phyloP scores from a whole-genome alignment of 1,139 yeast species.

The Yamadazyma siamensis region DNA sequence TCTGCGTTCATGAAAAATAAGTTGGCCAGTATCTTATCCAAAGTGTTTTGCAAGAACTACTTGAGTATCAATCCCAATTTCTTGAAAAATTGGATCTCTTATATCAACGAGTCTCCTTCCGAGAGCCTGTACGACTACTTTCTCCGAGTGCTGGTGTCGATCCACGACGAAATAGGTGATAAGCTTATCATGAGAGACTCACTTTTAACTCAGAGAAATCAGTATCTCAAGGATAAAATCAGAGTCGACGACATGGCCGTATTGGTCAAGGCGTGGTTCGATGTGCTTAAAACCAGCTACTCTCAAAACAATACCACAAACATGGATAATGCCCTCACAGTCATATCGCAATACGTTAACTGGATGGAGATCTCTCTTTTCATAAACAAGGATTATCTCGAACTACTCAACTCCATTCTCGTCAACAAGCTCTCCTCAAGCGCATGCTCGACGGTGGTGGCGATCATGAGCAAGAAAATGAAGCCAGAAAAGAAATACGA shows the following conservation, averaged over 20 bases:
- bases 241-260: conserved; percentile 70
- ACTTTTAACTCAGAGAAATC: conserved; percentile 61
- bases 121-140: conserved; percentile 70
- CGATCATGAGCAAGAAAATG: conserved; percentile 90
- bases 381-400: conserved; percentile 62
- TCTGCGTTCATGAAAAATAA: conserved; percentile 73
- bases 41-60: conserved; percentile 67
- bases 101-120: conserved; percentile 16
- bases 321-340: conserved; percentile 56
- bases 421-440: conserved; percentile 20
- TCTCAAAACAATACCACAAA: conserved; percentile 37
- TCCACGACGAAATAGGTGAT: conserved; percentile 93
- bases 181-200: conserved; percentile 72
- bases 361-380: conserved; percentile 93
- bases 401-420: conserved; percentile 43
- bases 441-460: conserved; percentile 70
- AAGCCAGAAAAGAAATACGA: conserved; percentile 80
- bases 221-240: conserved; percentile 73
- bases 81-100: conserved; percentile 58
- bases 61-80: conserved; percentile 60
- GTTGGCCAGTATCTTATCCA: conserved; percentile 69
- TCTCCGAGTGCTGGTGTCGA: conserved; percentile 64
- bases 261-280: conserved; percentile 69
- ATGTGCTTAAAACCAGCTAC: conserved; percentile 39
- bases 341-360: conserved; percentile 81